Conservation (phyloP, 306 rosid species). For the Clitoria ternatea region DNA sequence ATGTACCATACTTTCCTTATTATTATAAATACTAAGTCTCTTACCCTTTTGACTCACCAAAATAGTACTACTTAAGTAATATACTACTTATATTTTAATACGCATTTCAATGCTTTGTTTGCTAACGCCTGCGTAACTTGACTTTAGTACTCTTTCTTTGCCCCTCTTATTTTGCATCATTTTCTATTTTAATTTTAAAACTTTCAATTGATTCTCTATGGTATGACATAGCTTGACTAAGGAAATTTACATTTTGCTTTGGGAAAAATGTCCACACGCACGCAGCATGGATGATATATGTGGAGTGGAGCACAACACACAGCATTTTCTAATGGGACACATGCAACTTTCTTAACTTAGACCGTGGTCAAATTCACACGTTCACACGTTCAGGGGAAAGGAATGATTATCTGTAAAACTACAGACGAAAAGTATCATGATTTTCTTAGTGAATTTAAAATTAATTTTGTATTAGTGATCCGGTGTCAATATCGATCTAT, state of each 20-base stretch:
- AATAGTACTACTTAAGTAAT: neutral
- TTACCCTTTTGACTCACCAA: conserved; percentile 11
- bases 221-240: conserved; percentile 26
- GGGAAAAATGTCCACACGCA: conserved; percentile 33
- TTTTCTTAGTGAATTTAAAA: too few species aligned
- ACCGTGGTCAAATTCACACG: conserved; percentile 29
- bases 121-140: conserved; percentile 53
- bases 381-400: neutral
- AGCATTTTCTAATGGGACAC: neutral
- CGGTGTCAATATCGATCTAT: too few species aligned
- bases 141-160: conserved; percentile 39
- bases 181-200: conserved; percentile 13
- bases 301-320: too few species aligned
- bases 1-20: conserved; percentile 27
- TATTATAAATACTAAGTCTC: conserved; percentile 2
- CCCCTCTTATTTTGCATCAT: neutral
- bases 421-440: neutral
- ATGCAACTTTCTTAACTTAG: conserved; percentile 9
- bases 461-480: too few species aligned
- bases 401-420: neutral
- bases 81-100: neutral
- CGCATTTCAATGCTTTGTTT: conserved; percentile 32
- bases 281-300: conserved; percentile 23
- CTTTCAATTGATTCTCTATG: conserved; percentile 31
- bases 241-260: conserved; percentile 17